Evolutionary conservation across 495 filamentous ascomycete species (phyloP), one percentile per base, ranked within the genome.

Genomic region (Trichocladium antarcticum): DNA sequence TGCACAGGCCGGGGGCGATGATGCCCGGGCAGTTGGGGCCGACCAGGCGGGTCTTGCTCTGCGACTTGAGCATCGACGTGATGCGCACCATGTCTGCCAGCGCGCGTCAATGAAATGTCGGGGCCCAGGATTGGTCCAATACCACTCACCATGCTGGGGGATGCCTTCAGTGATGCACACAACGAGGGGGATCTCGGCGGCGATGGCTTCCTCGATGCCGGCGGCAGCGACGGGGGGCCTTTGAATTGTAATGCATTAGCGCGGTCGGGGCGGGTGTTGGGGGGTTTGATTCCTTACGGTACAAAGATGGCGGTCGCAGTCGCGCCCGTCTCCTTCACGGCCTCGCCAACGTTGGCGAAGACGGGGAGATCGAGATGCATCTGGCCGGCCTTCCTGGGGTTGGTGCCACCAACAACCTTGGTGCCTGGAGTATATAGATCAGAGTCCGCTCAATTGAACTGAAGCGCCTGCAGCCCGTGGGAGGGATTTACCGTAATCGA

Each of bases 161-260:
- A 96, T 96, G 56, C 92, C 92, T 74, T 99, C 92, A 37, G 92
- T 99, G 63, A 99, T 99, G 69, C 89, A 95, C 57, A 99, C 92
- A 59, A 90, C 82, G 42, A 99, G 79, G 56, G 84, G 81, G 47
- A 99, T 80, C 69, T 97, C 92, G 60, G 92, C 92, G 53, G 72
- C 73, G 65, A 99, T 82, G 49, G 92, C 93, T 69, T 99, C 92
- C 70, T 99, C 92, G 53, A 99, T 99, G 77, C 89, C 84, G 55
- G 79, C 80, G 31, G 92, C 92, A 45, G 92, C 92, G 43, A 99
- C 62, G 47, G 92, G 87, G 50, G 92, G 92, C 42, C 85, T 92
- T 60, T 40, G 5, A 47, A 56, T 37, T 43, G 53, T 29, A 40
- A 11, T 35, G 28, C 19, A 34, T 49, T 22, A 50, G 43, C 16